phyloP scores from a whole-genome alignment of 202 grass and related monocot species.

The Zoysia matrella region DNA sequence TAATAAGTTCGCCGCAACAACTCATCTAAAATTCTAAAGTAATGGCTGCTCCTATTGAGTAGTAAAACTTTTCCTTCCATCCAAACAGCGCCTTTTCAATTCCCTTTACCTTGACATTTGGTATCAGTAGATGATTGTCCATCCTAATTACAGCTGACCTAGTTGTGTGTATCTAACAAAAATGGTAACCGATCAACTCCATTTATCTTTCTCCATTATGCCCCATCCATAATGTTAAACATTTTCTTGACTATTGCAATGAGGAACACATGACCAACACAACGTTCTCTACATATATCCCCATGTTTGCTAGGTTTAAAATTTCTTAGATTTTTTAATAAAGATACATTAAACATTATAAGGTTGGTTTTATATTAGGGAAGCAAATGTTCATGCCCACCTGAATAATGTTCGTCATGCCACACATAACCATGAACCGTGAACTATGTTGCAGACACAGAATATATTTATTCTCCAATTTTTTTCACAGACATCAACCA shows the following conservation, averaged over 20 bases:
- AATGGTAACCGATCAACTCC: background rate
- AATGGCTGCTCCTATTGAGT: too few species aligned
- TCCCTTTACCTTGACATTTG: too few species aligned
- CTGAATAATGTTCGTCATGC: slow-evolving; percentile 11
- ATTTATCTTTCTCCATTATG: slow-evolving; percentile 3
- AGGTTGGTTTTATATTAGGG: background rate
- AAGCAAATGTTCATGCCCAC: background rate
- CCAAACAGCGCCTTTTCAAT: too few species aligned
- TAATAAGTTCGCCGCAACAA: background rate
- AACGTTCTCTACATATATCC: background rate
- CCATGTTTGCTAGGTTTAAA: background rate
- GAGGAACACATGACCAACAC: background rate
- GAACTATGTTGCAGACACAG: background rate
- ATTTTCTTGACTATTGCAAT: background rate
- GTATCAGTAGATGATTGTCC: background rate
- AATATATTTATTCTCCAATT: slow-evolving; percentile 12
- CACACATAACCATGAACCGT: slow-evolving; percentile 4
- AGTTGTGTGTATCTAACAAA: background rate
- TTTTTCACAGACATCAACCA: background rate
- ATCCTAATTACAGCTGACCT: background rate
- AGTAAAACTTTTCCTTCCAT: too few species aligned
- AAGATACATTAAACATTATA: slow-evolving; percentile 9
- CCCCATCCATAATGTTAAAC: background rate
- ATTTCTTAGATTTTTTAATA: background rate
- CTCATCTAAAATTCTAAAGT: too few species aligned